phyloP scores from a whole-genome alignment of 2,329 filamentous ascomycete species.

The Aphanocladium album region DNA sequence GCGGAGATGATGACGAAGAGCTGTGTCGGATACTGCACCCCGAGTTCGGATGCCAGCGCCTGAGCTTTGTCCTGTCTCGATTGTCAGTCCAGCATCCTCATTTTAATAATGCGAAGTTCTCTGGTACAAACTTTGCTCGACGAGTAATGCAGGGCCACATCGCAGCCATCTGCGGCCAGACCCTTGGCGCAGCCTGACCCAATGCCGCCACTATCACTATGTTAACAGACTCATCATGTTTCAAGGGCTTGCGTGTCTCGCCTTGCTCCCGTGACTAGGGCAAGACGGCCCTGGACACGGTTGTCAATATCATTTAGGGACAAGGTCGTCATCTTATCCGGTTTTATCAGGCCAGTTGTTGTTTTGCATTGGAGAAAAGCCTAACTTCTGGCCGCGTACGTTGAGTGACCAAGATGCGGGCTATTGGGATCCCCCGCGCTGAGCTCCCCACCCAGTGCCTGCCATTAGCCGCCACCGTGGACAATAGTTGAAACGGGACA shows the following conservation, averaged over 20 bases:
- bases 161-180: slow-evolving; percentile 31
- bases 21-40: slow-evolving; percentile 20
- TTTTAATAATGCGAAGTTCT: not conserved
- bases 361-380: not conserved
- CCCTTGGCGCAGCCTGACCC: slow-evolving; percentile 27
- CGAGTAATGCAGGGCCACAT: slow-evolving; percentile 30
- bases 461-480: not conserved
- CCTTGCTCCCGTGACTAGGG: slow-evolving; percentile 31
- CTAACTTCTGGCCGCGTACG: not conserved
- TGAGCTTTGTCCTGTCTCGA: slow-evolving; percentile 26
- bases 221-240: not conserved
- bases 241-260: slow-evolving; percentile 7
- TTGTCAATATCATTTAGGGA: slow-evolving; percentile 10
- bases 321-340: slow-evolving; percentile 6
- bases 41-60: slow-evolving; percentile 23
- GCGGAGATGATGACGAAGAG: slow-evolving; percentile 24
- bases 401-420: not conserved
- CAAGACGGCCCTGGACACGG: slow-evolving; percentile 22
- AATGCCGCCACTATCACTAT: slow-evolving; percentile 27
- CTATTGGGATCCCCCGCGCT: not conserved
- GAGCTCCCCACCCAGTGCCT: not conserved
- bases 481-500: not conserved
- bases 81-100: not conserved
- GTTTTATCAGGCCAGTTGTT: not conserved
- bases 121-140: slow-evolving; percentile 24